These are phyloP conservation scores for Teratosphaeria gauchensis DNA, from an alignment of 2,329 filamentous ascomycete species.

Conservation along the genomic window DNA sequence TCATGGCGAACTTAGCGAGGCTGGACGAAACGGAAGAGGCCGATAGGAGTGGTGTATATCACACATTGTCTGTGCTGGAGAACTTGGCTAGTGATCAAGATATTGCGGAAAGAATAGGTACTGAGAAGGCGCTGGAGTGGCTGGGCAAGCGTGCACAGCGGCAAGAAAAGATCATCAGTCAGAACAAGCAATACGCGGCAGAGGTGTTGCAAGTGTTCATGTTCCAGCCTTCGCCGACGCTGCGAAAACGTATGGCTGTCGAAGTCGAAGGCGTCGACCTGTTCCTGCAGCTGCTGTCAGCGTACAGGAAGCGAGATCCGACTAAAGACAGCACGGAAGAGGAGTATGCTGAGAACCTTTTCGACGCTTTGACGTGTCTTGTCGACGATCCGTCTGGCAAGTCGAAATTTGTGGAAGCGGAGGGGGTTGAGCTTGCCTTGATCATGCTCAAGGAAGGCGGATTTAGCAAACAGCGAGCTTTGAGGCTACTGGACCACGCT, in stretches of 20 bases:
- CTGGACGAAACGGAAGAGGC: constrained; percentile 64
- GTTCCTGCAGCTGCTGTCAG: constrained; percentile 71
- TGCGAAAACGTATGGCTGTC: constrained; percentile 51
- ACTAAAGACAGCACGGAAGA: constrained; percentile 79
- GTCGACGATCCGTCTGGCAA: constrained; percentile 70
- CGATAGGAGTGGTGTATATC: constrained; percentile 79
- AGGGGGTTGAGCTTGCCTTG: constrained; percentile 82
- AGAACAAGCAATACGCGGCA: constrained; percentile 93
- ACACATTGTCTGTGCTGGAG: constrained; percentile 72
- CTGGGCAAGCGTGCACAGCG: constrained; percentile 63
- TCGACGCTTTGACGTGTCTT: constrained; percentile 74
- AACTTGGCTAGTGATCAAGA: constrained; percentile 66
- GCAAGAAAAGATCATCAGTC: constrained; percentile 58
- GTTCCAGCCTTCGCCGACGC: constrained; percentile 61
- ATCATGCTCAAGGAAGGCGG: constrained; percentile 79
- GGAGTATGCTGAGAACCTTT: constrained; percentile 90
- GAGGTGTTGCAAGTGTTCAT: constrained; percentile 78
- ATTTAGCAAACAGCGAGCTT: constrained; percentile 62
- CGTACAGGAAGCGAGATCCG: constrained; percentile 80
- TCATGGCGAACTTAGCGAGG: constrained; percentile 68
- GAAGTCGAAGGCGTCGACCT: constrained; percentile 60
- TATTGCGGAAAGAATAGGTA: constrained; percentile 62
- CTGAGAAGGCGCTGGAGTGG: constrained; percentile 66
- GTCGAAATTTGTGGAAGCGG: constrained; percentile 71
- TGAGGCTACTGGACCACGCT: constrained; percentile 79